Percentiles rank a stretch among this genome's conserved stretches.
phyloP scores from a whole-genome alignment of 75 land plant genomes.

The Pinus tabuliformis region DNA sequence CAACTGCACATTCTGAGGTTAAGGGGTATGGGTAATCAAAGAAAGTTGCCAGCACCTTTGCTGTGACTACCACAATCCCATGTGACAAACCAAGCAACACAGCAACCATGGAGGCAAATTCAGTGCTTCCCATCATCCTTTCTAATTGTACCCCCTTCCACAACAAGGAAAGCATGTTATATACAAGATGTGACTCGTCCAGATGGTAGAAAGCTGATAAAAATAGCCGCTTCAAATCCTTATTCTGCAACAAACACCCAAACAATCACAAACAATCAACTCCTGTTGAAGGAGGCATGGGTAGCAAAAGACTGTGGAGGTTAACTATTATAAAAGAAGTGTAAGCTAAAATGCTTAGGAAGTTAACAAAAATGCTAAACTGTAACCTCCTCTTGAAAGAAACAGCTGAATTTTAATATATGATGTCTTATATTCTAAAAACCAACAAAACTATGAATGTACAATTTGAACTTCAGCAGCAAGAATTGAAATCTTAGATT shows the following conservation, averaged over 20 bases:
- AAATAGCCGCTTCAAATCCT: too few species aligned
- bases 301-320: background rate
- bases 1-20: slow-evolving; percentile 68
- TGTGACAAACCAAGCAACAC: slow-evolving; percentile 79
- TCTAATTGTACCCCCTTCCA: slow-evolving; percentile 97
- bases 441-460: too few species aligned
- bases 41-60: slow-evolving; percentile 45
- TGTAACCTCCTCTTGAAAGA: too few species aligned
- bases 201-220: too few species aligned
- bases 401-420: too few species aligned
- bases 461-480: too few species aligned
- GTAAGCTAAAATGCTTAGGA: too few species aligned
- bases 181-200: too few species aligned
- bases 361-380: too few species aligned
- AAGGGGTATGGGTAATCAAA: slow-evolving; percentile 52
- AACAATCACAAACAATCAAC: background rate
- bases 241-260: background rate
- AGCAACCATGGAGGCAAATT: slow-evolving; percentile 80
- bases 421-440: too few species aligned
- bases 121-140: slow-evolving; percentile 73
- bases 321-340: too few species aligned
- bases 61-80: slow-evolving; percentile 60
- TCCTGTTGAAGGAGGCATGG: background rate
- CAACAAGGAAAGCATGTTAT: slow-evolving; percentile 92
- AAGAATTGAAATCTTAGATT: too few species aligned